These are phyloP conservation scores for Cenchrus purpureus DNA, from an alignment of 176 grass and related monocot genomes.

Conservation along the genomic window DNA sequence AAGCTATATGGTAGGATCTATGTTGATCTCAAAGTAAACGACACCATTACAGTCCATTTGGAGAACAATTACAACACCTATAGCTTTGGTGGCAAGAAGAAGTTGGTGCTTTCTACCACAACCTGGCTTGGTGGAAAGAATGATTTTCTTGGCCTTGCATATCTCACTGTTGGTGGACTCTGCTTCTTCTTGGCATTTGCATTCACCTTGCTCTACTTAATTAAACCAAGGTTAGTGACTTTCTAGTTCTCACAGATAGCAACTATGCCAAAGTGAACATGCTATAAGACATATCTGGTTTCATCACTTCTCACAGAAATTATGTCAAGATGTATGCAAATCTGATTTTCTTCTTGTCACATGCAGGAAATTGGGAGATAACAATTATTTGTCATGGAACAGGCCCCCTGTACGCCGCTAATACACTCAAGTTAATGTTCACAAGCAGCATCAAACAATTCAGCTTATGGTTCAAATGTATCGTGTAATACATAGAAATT, in stretches of 20 bases:
- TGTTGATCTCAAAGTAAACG: constrained; percentile 68
- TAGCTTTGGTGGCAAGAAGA: constrained; percentile 83
- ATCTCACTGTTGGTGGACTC: constrained; percentile 77
- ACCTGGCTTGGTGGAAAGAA: constrained; percentile 95
- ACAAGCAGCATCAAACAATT: constrained; percentile 15
- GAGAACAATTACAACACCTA: constrained; percentile 89
- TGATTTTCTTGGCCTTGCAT: constrained; percentile 87
- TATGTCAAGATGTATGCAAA: neutral
- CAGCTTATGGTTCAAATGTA: constrained; percentile 44
- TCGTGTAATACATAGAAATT: constrained; percentile 53
- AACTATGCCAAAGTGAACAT: neutral
- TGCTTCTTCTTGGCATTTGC: constrained; percentile 78
- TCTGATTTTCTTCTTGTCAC: constrained; percentile 31
- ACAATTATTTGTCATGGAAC: constrained; percentile 87
- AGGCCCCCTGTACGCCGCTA: constrained; percentile 48
- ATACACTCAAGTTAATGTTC: constrained; percentile 32
- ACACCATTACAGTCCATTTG: constrained; percentile 69
- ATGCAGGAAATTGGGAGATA: constrained; percentile 83
- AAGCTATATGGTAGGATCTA: constrained; percentile 85
- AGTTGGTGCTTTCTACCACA: constrained; percentile 82
- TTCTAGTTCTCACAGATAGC: neutral
- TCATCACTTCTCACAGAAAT: neutral
- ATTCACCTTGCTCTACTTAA: constrained; percentile 80
- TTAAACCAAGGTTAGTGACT: constrained; percentile 79
- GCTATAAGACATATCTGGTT: neutral